Conservation (phyloP, 768 basidiomycete genomes). For the Megacollybia marginata region DNA sequence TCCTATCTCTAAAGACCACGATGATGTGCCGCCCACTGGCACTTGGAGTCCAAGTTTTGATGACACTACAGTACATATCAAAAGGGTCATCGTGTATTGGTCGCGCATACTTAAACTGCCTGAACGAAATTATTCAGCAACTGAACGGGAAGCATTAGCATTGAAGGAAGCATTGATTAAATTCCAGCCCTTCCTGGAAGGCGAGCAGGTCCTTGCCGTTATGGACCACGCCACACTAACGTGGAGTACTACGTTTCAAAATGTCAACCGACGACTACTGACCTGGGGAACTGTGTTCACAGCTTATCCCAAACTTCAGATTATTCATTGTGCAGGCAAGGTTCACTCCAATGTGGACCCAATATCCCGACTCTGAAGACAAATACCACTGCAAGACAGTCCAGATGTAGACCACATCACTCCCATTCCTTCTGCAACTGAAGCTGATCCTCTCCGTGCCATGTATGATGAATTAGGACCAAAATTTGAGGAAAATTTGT, state of each 20-base stretch:
- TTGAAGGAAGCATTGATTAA: no score
- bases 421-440: background rate
- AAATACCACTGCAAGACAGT: conserved; percentile 10
- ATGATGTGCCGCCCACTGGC: conserved; percentile 9
- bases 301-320: conserved; percentile 25
- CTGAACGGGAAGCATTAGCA: conserved; percentile 28
- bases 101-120: conserved; percentile 18
- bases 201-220: no score
- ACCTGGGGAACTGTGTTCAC: no score
- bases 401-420: conserved; percentile 1
- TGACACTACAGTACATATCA: conserved; percentile 22
- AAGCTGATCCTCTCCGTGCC: conserved; percentile 13
- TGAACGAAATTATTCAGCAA: no score
- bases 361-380: conserved; percentile 21
- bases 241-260: background rate
- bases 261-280: conserved; percentile 3
- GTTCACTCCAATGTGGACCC: no score
- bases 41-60: conserved; percentile 19
- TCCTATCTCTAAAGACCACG: conserved; percentile 9
- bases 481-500: conserved; percentile 15
- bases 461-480: conserved; percentile 18
- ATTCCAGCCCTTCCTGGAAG: no score
- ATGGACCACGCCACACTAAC: conserved; percentile 18
- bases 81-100: conserved; percentile 24
- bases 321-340: no score